A percentile compares a stretch with the other conserved stretches of the same genome.
Evolutionary conservation across 148 eudicot species (phyloP).

Genomic region (Camellia granthamiana): DNA sequence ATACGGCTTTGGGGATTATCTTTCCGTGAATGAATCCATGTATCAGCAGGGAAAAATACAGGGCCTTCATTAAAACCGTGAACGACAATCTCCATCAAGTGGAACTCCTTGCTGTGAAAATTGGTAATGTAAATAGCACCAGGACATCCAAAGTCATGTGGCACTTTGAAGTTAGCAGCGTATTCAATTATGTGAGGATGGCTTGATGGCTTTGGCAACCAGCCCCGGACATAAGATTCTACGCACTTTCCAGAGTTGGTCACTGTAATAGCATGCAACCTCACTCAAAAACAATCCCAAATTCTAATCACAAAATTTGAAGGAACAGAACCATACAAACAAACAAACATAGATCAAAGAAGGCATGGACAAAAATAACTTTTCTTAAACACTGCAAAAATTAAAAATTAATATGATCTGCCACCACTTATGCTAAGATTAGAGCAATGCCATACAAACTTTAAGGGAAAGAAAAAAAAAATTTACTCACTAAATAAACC

Average conservation of each 20-base stretch:
- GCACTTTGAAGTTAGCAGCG: constrained; percentile 57
- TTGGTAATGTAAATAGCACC: constrained; percentile 81
- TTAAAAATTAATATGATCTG: background rate
- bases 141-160: constrained; percentile 74
- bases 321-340: background rate
- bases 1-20: constrained; percentile 84
- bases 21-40: constrained; percentile 81
- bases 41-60: constrained; percentile 62
- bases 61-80: constrained; percentile 59
- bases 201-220: constrained; percentile 52
- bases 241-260: constrained; percentile 66
- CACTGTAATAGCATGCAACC: constrained; percentile 35
- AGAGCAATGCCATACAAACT: background rate
- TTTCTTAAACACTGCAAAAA: background rate
- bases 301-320: background rate
- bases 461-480: background rate
- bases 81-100: constrained; percentile 66
- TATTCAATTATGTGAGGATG: constrained; percentile 47
- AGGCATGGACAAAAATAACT: background rate
- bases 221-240: constrained; percentile 63
- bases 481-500: background rate
- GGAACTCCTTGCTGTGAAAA: constrained; percentile 61
- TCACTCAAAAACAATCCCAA: background rate
- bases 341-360: background rate
- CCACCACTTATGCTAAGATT: background rate